Evolutionary conservation across 2,329 filamentous ascomycete genomes (phyloP).

Genomic region (Fusarium paranaense): DNA sequence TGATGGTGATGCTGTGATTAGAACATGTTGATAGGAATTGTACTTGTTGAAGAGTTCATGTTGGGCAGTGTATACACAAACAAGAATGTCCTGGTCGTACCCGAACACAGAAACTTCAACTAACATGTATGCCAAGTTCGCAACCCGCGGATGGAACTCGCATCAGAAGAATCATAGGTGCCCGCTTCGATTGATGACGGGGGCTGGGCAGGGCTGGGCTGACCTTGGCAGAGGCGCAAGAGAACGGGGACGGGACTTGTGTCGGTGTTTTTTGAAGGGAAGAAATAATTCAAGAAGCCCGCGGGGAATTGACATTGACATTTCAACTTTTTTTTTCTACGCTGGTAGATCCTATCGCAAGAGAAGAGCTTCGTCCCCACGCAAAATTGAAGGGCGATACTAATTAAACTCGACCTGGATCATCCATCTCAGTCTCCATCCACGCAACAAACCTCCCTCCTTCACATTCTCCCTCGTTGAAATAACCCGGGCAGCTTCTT

Average conservation of each 20-base stretch:
- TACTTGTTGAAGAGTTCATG: neutral
- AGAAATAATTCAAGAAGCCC: neutral
- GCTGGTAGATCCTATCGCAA: neutral
- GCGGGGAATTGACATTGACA: neutral
- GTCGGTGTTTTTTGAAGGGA: neutral
- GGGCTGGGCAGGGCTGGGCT: constrained; percentile 29
- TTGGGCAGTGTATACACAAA: neutral
- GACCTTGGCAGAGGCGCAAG: constrained; percentile 32
- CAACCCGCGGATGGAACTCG: neutral
- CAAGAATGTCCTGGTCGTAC: neutral
- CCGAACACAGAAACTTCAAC: neutral
- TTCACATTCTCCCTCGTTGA: constrained; percentile 1
- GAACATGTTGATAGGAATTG: neutral
- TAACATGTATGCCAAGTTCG: neutral
- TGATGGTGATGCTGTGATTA: neutral
- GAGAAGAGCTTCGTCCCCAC: neutral
- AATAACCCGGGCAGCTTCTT: neutral
- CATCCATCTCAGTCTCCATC: neutral
- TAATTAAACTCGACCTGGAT: constrained; percentile 27
- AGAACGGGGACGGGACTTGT: constrained; percentile 17
- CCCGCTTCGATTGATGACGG: neutral
- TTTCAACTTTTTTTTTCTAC: neutral
- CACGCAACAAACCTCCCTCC: constrained; percentile 12
- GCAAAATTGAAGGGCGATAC: constrained; percentile 16
- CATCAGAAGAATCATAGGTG: neutral